Conservation (phyloP, 306 rosid genomes). For the Comarum palustre region DNA sequence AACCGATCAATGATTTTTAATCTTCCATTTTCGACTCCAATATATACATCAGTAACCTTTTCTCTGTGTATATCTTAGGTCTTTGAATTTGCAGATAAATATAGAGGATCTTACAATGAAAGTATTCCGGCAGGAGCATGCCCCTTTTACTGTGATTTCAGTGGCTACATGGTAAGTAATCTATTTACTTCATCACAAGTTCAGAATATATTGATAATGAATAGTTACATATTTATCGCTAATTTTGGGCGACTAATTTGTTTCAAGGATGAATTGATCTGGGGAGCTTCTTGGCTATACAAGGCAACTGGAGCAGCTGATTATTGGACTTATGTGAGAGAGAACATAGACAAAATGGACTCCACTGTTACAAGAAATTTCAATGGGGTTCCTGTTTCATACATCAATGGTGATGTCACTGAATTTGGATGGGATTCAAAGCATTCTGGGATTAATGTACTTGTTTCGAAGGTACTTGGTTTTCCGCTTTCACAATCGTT, state of each 20-base stretch:
- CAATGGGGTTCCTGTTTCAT: constrained; percentile 4
- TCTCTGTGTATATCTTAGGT: constrained; percentile 18
- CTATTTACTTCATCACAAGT: background rate
- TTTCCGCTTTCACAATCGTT: background rate
- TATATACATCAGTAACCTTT: background rate
- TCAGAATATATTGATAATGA: background rate
- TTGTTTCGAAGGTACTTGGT: constrained; percentile 36
- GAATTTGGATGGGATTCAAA: constrained; percentile 58
- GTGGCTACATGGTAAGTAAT: constrained; percentile 41
- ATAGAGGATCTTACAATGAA: constrained; percentile 39
- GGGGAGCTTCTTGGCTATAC: constrained; percentile 57
- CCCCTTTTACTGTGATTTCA: constrained; percentile 49
- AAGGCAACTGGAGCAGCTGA: constrained; percentile 19
- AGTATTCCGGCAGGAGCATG: constrained; percentile 31
- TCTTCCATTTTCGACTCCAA: background rate
- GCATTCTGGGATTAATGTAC: constrained; percentile 49
- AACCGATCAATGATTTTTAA: background rate
- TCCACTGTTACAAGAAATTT: constrained; percentile 1
- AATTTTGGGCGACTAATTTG: background rate
- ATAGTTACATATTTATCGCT: background rate
- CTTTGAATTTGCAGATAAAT: constrained; percentile 43
- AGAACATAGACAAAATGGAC: constrained; percentile 16
- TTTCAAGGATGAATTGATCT: constrained; percentile 46
- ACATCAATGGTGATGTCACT: background rate
- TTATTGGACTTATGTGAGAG: constrained; percentile 34